Evolutionary conservation across 164 flowering plant species (phyloP).

Genomic region (Akebia trifoliata): DNA sequence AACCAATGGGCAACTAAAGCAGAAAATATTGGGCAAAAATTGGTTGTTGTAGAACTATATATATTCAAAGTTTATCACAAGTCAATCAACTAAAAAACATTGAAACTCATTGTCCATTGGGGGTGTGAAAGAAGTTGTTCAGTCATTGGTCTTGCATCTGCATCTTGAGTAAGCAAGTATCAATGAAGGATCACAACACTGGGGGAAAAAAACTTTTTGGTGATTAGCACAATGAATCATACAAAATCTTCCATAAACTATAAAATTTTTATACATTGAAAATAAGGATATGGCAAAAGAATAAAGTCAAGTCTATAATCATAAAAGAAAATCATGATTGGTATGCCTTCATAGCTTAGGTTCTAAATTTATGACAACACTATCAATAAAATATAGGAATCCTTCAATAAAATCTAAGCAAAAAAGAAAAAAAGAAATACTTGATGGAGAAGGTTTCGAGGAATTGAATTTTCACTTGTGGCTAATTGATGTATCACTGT

Average conservation of each 20-base stretch:
- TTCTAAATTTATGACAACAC: no score
- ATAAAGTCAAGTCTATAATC: neutral
- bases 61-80: no score
- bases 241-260: constrained; percentile 62
- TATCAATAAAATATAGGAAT: no score
- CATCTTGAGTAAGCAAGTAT: constrained; percentile 84
- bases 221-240: constrained; percentile 94
- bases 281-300: neutral
- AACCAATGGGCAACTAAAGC: no score
- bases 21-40: no score
- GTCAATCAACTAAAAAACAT: no score
- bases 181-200: constrained; percentile 87
- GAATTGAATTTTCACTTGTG: neutral
- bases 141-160: constrained; percentile 90
- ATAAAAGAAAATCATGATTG: neutral
- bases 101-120: no score
- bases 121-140: constrained; percentile 97
- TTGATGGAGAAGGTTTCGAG: neutral
- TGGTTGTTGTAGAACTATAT: no score
- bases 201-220: constrained; percentile 61
- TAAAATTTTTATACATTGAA: constrained; percentile 3
- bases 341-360: neutral
- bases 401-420: no score
- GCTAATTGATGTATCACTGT: neutral
- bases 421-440: constrained; percentile 1